These are phyloP conservation scores for Calonectria hongkongensis DNA, from an alignment of 2,329 filamentous ascomycete species.

Conservation along the genomic window DNA sequence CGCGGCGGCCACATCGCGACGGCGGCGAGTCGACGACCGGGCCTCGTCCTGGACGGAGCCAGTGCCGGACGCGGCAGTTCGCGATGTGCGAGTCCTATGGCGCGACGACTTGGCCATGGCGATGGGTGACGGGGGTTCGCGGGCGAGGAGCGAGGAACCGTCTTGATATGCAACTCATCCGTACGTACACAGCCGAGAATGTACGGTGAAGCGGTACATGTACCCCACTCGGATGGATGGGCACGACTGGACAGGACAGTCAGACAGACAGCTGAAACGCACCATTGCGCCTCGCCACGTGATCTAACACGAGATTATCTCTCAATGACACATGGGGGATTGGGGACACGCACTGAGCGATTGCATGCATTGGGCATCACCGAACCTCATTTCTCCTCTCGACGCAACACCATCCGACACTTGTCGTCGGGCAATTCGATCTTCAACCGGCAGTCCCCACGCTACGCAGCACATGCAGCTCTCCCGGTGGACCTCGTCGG, in stretches of 20 bases:
- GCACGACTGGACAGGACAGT: not conserved
- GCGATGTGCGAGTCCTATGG: slow-evolving; percentile 7
- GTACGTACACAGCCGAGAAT: slow-evolving; percentile 6
- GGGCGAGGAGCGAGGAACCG: slow-evolving; percentile 1
- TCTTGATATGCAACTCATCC: slow-evolving; percentile 27
- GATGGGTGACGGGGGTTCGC: slow-evolving; percentile 18
- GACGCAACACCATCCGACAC: not conserved
- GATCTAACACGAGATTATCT: not conserved
- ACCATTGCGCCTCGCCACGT: not conserved
- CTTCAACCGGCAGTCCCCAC: not conserved
- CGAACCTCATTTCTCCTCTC: not conserved
- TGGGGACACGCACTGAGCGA: not conserved
- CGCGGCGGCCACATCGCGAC: slow-evolving; percentile 14
- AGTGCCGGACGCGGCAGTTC: not conserved
- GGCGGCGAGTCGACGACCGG: not conserved
- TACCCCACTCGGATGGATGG: not conserved
- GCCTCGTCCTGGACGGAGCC: slow-evolving; percentile 18
- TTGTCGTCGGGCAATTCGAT: not conserved
- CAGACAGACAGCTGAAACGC: not conserved
- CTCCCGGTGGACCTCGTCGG: not conserved
- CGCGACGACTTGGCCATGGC: slow-evolving; percentile 15
- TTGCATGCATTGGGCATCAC: slow-evolving; percentile 10
- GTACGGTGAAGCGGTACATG: slow-evolving; percentile 5
- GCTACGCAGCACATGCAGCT: not conserved
- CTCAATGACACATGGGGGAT: too few species aligned